Conservation (phyloP, 352 stramenopile genomes). For the Pythium chondricola region DNA sequence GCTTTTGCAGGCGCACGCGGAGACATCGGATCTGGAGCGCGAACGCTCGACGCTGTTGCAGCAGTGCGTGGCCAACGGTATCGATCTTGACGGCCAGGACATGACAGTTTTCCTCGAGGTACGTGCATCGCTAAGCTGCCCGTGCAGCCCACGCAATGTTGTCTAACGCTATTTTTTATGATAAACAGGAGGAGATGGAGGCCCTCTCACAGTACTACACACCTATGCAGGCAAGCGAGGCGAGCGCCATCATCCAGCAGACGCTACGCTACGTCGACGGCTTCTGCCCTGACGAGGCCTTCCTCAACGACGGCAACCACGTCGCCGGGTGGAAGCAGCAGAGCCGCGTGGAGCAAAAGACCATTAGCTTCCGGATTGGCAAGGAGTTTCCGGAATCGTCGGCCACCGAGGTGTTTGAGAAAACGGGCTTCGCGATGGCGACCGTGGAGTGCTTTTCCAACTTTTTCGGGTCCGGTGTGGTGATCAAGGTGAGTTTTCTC, state of each 20-base stretch:
- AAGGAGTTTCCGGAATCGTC: conserved; percentile 16
- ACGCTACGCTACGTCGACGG: conserved; percentile 26
- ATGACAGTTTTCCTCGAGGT: conserved; percentile 19
- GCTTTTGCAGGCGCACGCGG: conserved; percentile 11
- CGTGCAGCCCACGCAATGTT: neutral
- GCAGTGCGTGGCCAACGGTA: conserved; percentile 20
- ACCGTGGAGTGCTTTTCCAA: conserved; percentile 16
- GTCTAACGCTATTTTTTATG: too few relatives aligned
- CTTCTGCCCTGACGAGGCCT: conserved; percentile 22
- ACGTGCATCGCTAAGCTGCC: too few relatives aligned
- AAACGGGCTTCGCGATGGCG: conserved; percentile 16
- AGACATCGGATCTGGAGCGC: conserved; percentile 16
- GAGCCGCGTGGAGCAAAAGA: conserved; percentile 19
- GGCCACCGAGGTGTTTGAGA: conserved; percentile 14
- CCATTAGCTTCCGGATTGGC: conserved; percentile 20
- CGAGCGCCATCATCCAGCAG: conserved; percentile 19
- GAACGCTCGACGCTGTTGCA: conserved; percentile 19
- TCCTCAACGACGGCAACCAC: conserved; percentile 12
- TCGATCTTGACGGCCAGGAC: conserved; percentile 19
- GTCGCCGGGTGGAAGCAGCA: conserved; percentile 20
- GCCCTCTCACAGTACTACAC: conserved; percentile 20
- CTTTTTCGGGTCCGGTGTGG: conserved; percentile 20
- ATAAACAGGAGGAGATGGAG: conserved; percentile 24
- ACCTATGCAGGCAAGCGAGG: conserved; percentile 16
- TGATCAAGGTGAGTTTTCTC: conserved; percentile 16